These are phyloP conservation scores for Chondrostereum purpureum DNA, from an alignment of 1,284 basidiomycete species.

Conservation along the genomic window DNA sequence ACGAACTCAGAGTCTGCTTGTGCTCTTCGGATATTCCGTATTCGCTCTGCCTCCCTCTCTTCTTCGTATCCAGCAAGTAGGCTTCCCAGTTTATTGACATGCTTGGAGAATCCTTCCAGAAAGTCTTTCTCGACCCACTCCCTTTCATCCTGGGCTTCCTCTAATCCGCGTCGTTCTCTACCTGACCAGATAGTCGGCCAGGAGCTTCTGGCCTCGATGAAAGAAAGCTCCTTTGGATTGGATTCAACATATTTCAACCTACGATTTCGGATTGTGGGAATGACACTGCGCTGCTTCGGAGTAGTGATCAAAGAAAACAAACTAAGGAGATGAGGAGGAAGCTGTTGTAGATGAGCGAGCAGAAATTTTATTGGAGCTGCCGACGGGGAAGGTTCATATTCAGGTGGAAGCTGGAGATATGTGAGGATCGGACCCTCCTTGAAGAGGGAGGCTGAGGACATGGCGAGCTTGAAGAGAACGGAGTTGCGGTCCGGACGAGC, in stretches of 20 bases:
- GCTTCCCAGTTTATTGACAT: constrained; percentile 62
- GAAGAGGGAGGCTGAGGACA: constrained; percentile 22
- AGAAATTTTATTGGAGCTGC: constrained; percentile 59
- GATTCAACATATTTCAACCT: constrained; percentile 52
- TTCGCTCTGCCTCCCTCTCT: constrained; percentile 60
- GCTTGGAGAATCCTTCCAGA: constrained; percentile 47
- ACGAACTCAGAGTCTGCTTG: constrained; percentile 40
- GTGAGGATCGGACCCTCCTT: constrained; percentile 39
- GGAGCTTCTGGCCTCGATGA: constrained; percentile 39
- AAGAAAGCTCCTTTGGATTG: constrained; percentile 46
- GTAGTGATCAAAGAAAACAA: constrained; percentile 58
- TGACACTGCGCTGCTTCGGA: constrained; percentile 57
- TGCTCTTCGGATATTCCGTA: constrained; percentile 40
- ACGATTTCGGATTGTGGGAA: constrained; percentile 63
- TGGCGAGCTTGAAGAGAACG: too few species aligned
- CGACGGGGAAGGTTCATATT: constrained; percentile 55
- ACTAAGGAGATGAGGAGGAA: constrained; percentile 59
- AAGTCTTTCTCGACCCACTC: constrained; percentile 62
- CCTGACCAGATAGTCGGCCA: constrained; percentile 69
- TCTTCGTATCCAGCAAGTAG: constrained; percentile 68
- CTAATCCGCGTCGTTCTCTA: constrained; percentile 35
- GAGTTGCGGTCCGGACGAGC: not conserved
- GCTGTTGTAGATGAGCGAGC: constrained; percentile 44
- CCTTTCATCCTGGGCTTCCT: constrained; percentile 56
- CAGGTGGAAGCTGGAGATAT: constrained; percentile 55